Evolutionary conservation across 2,329 filamentous ascomycete genomes (phyloP).

Genomic region (Cladosporium sp.): DNA sequence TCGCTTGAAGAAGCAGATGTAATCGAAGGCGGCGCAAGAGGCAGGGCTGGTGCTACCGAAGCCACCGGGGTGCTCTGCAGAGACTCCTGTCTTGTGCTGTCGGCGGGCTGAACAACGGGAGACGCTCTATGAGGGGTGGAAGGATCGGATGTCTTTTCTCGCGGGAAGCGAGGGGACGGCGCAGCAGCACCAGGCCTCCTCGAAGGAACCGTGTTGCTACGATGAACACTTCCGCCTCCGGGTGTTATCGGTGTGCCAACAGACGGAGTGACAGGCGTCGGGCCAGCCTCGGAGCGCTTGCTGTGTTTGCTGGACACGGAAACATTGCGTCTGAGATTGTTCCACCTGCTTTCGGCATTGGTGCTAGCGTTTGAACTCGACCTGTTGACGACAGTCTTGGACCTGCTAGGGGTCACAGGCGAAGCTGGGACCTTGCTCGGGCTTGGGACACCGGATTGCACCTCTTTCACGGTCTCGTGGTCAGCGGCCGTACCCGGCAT

Average conservation of each 20-base stretch:
- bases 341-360: slow-evolving; percentile 79
- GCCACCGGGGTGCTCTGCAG: slow-evolving; percentile 28
- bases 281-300: slow-evolving; percentile 64
- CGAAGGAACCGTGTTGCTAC: slow-evolving; percentile 90
- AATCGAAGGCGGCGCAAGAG: slow-evolving; percentile 32
- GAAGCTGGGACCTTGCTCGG: slow-evolving; percentile 38
- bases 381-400: slow-evolving; percentile 58
- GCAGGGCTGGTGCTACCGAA: slow-evolving; percentile 27
- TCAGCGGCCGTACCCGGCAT: slow-evolving; percentile 99
- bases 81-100: slow-evolving; percentile 20
- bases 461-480: slow-evolving; percentile 63
- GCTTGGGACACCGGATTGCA: slow-evolving; percentile 62
- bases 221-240: slow-evolving; percentile 54
- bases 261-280: slow-evolving; percentile 61
- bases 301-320: slow-evolving; percentile 90
- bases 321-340: slow-evolving; percentile 76
- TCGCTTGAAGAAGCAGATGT: slow-evolving; percentile 38
- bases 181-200: slow-evolving; percentile 66
- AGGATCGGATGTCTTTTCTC: slow-evolving; percentile 49
- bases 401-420: slow-evolving; percentile 40
- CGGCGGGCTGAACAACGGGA: slow-evolving; percentile 16
- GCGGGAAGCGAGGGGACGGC: slow-evolving; percentile 59
- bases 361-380: slow-evolving; percentile 86
- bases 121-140: slow-evolving; percentile 40
- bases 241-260: slow-evolving; percentile 23